phyloP scores from a whole-genome alignment of 1,284 basidiomycete genomes.

The Cryptococcus jaspeensis region DNA sequence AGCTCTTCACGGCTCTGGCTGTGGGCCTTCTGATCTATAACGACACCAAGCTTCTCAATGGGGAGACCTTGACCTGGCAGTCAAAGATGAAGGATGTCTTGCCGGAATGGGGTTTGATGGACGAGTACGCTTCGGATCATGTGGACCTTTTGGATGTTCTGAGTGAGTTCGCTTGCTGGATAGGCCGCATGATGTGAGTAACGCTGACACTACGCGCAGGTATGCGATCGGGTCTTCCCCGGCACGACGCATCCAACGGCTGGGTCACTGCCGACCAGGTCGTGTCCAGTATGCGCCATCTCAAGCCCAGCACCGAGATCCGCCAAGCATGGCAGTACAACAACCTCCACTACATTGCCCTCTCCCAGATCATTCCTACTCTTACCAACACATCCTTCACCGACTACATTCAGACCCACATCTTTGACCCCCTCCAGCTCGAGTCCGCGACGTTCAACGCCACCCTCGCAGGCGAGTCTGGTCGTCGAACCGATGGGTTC shows the following conservation, averaged over 20 bases:
- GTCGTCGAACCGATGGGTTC: slow-evolving; percentile 22
- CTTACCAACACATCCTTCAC: slow-evolving; percentile 26
- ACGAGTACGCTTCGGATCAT: slow-evolving; percentile 48
- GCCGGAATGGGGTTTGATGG: slow-evolving; percentile 51
- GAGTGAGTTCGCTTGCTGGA: slow-evolving; percentile 19
- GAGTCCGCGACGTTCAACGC: slow-evolving; percentile 23
- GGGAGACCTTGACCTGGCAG: slow-evolving; percentile 41
- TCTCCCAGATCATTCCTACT: slow-evolving; percentile 25
- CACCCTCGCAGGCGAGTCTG: slow-evolving; percentile 8
- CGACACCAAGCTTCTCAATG: slow-evolving; percentile 46
- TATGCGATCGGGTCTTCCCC: slow-evolving; percentile 35
- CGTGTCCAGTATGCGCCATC: slow-evolving; percentile 24
- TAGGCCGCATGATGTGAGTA: too few relatives aligned
- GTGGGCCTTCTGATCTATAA: slow-evolving; percentile 53
- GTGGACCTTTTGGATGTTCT: slow-evolving; percentile 52
- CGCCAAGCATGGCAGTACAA: slow-evolving; percentile 40
- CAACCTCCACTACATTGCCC: slow-evolving; percentile 31
- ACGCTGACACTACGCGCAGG: too few relatives aligned
- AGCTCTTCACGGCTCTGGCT: slow-evolving; percentile 53
- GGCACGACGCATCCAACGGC: slow-evolving; percentile 29
- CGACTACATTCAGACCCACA: slow-evolving; percentile 26
- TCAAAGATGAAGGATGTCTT: slow-evolving; percentile 54
- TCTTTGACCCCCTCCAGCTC: slow-evolving; percentile 40
- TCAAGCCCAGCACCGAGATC: slow-evolving; percentile 32
- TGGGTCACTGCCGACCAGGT: slow-evolving; percentile 14